These are phyloP conservation scores for Kazachstania taianensis DNA, from an alignment of 805 yeast genomes.

Conservation along the genomic window DNA sequence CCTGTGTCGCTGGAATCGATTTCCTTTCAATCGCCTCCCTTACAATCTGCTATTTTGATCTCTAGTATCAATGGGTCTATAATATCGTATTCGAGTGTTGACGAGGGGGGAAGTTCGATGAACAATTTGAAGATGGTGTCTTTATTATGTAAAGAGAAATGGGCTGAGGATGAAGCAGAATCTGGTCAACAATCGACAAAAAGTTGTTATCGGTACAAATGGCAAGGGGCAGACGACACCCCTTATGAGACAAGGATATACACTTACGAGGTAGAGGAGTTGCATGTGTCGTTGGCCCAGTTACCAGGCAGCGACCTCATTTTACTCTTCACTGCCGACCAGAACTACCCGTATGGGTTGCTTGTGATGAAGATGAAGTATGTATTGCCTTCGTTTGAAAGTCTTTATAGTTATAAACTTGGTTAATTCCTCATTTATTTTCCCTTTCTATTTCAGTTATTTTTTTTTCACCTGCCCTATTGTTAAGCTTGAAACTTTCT, in stretches of 20 bases:
- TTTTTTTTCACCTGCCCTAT: not conserved
- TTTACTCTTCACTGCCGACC: constrained; percentile 19
- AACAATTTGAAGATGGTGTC: constrained; percentile 28
- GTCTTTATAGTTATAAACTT: constrained; percentile 21
- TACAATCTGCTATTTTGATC: constrained; percentile 21
- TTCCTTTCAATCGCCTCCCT: constrained; percentile 10
- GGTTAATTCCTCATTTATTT: constrained; percentile 5
- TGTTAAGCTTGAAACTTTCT: no score
- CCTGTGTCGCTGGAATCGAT: constrained; percentile 14
- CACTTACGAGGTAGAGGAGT: constrained; percentile 26
- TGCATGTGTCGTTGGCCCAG: constrained; percentile 24
- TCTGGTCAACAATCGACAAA: constrained; percentile 7
- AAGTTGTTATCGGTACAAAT: constrained; percentile 11
- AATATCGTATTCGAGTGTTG: constrained; percentile 18
- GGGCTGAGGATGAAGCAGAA: constrained; percentile 24
- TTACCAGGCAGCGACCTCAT: constrained; percentile 24
- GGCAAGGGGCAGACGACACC: constrained; percentile 2
- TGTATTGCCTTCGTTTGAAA: constrained; percentile 16
- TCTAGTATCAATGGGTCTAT: constrained; percentile 24
- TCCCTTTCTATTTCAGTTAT: not conserved
- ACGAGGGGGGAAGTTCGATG: constrained; percentile 7
- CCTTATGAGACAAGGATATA: constrained; percentile 17
- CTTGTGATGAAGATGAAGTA: constrained; percentile 23
- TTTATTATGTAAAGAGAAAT: constrained; percentile 25
- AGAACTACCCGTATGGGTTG: constrained; percentile 24